These are phyloP conservation scores for Bondarzewia mesenterica DNA, from an alignment of 1,284 basidiomycete genomes.

Conservation along the genomic window DNA sequence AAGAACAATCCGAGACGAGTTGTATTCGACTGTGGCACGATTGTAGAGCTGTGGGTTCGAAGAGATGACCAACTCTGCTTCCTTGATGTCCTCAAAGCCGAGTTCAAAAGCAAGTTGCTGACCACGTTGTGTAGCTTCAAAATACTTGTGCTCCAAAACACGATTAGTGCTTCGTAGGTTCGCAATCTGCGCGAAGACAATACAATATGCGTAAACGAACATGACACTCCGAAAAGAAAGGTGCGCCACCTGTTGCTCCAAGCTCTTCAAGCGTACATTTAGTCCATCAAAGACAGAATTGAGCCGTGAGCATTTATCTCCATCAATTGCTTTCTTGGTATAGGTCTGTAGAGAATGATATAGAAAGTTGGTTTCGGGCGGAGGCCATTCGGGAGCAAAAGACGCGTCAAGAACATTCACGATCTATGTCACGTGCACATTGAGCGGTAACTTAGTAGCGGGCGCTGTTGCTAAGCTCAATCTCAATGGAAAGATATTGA, in stretches of 20 bases:
- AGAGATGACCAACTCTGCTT: slow-evolving; percentile 14
- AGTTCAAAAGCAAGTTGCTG: slow-evolving; percentile 16
- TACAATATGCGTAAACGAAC: too few relatives aligned
- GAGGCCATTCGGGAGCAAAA: too few relatives aligned
- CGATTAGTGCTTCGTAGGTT: neutral
- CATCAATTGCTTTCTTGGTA: too few relatives aligned
- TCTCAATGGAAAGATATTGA: too few relatives aligned
- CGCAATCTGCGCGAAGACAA: neutral
- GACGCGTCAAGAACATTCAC: too few relatives aligned
- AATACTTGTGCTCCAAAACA: slow-evolving; percentile 3
- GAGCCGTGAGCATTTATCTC: too few relatives aligned
- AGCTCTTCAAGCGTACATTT: neutral
- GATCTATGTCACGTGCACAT: too few relatives aligned
- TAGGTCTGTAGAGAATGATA: too few relatives aligned
- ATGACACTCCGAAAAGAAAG: neutral
- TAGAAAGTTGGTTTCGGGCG: too few relatives aligned
- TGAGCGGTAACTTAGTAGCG: too few relatives aligned
- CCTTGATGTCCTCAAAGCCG: slow-evolving; percentile 16
- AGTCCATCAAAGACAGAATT: too few relatives aligned
- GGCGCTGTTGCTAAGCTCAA: too few relatives aligned
- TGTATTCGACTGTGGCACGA: slow-evolving; percentile 11
- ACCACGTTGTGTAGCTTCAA: slow-evolving; percentile 15
- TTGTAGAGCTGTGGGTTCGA: slow-evolving; percentile 7
- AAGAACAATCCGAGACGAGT: slow-evolving; percentile 11
- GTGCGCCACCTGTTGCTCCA: slow-evolving; percentile 1